A percentile compares a stretch with the other conserved stretches of the same genome.
These are phyloP conservation scores for Naganishia sp. DNA, from an alignment of 1,284 basidiomycete genomes.

Conservation along the genomic window DNA sequence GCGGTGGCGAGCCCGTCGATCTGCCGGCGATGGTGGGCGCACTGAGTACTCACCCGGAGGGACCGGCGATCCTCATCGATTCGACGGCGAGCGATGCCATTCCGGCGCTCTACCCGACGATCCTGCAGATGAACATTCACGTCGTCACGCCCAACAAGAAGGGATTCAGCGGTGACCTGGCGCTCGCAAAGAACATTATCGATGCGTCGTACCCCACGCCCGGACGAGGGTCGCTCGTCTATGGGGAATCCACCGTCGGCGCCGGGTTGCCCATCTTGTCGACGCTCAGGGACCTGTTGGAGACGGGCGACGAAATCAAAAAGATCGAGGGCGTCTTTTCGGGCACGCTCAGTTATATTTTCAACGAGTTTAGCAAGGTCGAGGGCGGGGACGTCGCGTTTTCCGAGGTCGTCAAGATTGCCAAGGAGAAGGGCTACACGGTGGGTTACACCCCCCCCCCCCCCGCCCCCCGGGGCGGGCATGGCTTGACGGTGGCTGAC, in stretches of 20 bases:
- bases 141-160: slow-evolving; percentile 99
- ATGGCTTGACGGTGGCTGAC: background rate
- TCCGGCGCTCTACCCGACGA: slow-evolving; percentile 78
- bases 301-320: slow-evolving; percentile 81
- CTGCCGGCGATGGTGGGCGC: slow-evolving; percentile 55
- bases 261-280: slow-evolving; percentile 91
- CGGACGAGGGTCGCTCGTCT: slow-evolving; percentile 63
- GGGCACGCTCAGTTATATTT: slow-evolving; percentile 97
- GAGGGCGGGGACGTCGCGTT: slow-evolving; percentile 60
- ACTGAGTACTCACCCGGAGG: slow-evolving; percentile 55
- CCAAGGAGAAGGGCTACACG: slow-evolving; percentile 92
- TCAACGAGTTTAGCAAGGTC: slow-evolving; percentile 83
- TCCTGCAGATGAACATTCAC: slow-evolving; percentile 76
- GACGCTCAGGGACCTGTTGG: slow-evolving; percentile 86
- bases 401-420: slow-evolving; percentile 83
- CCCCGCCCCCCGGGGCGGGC: background rate
- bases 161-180: slow-evolving; percentile 77
- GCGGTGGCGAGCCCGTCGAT: slow-evolving; percentile 50
- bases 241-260: slow-evolving; percentile 93
- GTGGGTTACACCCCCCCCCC: slow-evolving; percentile 55
- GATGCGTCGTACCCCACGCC: slow-evolving; percentile 57
- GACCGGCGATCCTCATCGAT: slow-evolving; percentile 81
- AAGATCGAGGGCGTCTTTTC: slow-evolving; percentile 66
- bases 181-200: slow-evolving; percentile 70
- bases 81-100: slow-evolving; percentile 87